These are phyloP conservation scores for Trapa bicornis DNA, from an alignment of 345 rosid genomes.

Conservation along the genomic window DNA sequence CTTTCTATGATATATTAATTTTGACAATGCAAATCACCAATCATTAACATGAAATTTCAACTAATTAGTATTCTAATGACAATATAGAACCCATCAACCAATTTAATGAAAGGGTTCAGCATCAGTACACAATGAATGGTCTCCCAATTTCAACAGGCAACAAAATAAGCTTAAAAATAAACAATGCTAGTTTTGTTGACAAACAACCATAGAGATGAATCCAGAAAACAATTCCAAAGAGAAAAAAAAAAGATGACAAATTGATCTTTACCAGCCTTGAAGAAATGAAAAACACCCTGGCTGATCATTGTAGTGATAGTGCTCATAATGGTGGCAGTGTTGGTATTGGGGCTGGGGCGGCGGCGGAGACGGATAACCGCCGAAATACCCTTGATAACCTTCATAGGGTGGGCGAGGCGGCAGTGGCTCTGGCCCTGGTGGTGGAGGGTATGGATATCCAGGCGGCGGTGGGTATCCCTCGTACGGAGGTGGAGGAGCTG, in stretches of 20 bases:
- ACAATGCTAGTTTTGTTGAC: neutral
- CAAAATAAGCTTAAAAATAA: neutral
- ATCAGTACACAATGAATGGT: too few relatives aligned
- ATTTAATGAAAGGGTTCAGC: too few relatives aligned
- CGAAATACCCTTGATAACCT: conserved; percentile 76
- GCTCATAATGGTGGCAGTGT: conserved; percentile 46
- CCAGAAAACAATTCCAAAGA: neutral
- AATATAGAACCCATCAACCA: neutral
- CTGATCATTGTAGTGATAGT: conserved; percentile 24
- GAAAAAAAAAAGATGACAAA: neutral
- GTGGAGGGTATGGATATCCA: conserved; percentile 32
- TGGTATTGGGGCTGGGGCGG: conserved; percentile 32
- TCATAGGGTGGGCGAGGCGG: conserved; percentile 43
- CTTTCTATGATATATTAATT: neutral
- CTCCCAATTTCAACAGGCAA: too few relatives aligned
- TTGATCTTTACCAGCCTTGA: conserved; percentile 40
- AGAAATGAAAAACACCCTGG: conserved; percentile 50
- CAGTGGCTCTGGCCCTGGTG: conserved; percentile 15
- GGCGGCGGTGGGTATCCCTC: conserved; percentile 45
- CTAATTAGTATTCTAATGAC: neutral
- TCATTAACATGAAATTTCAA: neutral
- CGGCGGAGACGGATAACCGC: conserved; percentile 26
- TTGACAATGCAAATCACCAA: neutral
- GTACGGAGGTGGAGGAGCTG: conserved; percentile 44
- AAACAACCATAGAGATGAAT: neutral